Conservation (phyloP, 2,329 filamentous ascomycete genomes). For the Sphaerulina vaccinii region DNA sequence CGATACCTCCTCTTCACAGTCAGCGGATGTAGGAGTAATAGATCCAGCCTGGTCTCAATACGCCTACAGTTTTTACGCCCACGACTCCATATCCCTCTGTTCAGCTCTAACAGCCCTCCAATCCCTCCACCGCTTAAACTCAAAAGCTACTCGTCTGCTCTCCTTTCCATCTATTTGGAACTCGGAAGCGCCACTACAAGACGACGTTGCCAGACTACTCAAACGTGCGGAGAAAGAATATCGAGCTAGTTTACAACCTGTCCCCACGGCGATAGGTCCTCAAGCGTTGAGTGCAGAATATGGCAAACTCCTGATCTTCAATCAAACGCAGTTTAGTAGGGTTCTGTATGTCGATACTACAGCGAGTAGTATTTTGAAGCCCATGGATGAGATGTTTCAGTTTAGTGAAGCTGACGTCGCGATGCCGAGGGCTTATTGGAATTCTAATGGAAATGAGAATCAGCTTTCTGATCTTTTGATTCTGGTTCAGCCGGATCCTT, state of each 20-base stretch:
- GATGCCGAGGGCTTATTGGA: conserved; percentile 68
- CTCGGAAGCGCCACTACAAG: conserved; percentile 4
- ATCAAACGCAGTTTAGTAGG: conserved; percentile 60
- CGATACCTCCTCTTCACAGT: neutral
- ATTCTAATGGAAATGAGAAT: conserved; percentile 46
- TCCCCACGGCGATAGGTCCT: conserved; percentile 35
- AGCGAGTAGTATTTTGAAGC: conserved; percentile 55
- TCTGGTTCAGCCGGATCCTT: conserved; percentile 59
- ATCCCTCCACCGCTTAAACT: conserved; percentile 40
- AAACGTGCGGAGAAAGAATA: conserved; percentile 49
- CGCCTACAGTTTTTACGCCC: conserved; percentile 48
- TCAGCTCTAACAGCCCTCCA: conserved; percentile 47
- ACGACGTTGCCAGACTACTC: conserved; percentile 42
- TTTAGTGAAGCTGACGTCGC: conserved; percentile 60
- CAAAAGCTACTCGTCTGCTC: conserved; percentile 46
- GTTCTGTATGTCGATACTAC: conserved; percentile 57
- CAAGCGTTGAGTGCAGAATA: conserved; percentile 61
- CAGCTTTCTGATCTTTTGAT: conserved; percentile 56
- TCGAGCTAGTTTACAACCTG: conserved; percentile 49
- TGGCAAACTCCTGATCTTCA: conserved; percentile 67
- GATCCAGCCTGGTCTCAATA: conserved; percentile 30
- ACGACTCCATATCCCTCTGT: conserved; percentile 44
- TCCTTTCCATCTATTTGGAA: conserved; percentile 43
- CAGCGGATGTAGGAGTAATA: neutral
- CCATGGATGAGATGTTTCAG: conserved; percentile 68